phyloP scores from a whole-genome alignment of 2,329 filamentous ascomycete species.

The Sclerotinia glacialis region DNA sequence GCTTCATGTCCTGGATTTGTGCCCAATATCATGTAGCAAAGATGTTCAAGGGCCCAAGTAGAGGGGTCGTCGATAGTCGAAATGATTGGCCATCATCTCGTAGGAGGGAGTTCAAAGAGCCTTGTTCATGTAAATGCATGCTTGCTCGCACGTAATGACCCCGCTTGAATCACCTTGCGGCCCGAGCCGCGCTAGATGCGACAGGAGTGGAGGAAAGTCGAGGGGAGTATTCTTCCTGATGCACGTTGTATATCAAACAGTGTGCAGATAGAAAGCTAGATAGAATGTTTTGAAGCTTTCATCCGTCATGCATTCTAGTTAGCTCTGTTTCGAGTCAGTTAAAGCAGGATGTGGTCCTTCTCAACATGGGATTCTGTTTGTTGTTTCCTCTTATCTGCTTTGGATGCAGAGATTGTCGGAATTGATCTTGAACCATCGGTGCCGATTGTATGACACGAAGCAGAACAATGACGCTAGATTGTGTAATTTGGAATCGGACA shows the following conservation, averaged over 20 bases:
- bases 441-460: background rate
- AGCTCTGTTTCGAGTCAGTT: background rate
- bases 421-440: background rate
- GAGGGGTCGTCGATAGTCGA: too few relatives aligned
- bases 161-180: constrained; percentile 16
- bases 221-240: background rate
- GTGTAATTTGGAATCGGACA: background rate
- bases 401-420: background rate
- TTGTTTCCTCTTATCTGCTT: background rate
- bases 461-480: background rate
- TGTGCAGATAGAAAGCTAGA: background rate
- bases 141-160: background rate
- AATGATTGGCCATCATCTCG: background rate
- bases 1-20: background rate
- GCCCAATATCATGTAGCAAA: background rate
- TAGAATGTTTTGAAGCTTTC: background rate
- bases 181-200: constrained; percentile 6
- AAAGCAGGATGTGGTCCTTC: background rate
- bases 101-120: background rate
- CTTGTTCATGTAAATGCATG: background rate
- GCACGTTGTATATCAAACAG: background rate
- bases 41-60: background rate
- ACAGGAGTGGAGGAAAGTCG: background rate
- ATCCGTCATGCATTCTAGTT: background rate
- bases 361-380: background rate